Evolutionary conservation across 1,284 basidiomycete genomes (phyloP), one percentile per base, ranked within the genome.

Genomic region (Trametes pubescens): DNA sequence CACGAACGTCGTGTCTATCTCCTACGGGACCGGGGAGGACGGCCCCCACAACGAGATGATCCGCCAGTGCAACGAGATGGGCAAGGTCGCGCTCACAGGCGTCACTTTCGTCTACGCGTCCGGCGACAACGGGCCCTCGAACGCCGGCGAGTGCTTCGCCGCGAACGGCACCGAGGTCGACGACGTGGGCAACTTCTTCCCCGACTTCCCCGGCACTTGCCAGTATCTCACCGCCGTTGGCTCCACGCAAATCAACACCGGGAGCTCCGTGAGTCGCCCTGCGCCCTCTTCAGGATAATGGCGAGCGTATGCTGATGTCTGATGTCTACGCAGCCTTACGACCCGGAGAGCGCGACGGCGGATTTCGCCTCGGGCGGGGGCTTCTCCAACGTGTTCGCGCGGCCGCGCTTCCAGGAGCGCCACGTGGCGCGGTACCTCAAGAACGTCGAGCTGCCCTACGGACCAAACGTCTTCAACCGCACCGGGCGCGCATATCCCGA

Each of bases 41-140:
- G 77, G 78, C 13, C 79, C 81, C 0, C 56, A 76, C 2, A 69
- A 71, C 22, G 85, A 82, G 71, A 78, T 83, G 11, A 71, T 75
- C 47, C 74, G 85, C 38, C 86, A 88, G 69, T 88, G 86, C 65
- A 71, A 72, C 18, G 86, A 89, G 68, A 87, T 87, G 67, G 87
- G 72, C 56, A 79, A 69, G 64, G 64, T 63, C 22, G 14, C 24
- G 69, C 68, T 82, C 18, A 76, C 79, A 75, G 82, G 81, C 46
- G 60, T 82, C 6, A 84, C 86, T 2, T 64, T 88, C 4, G 69
- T 88, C 37, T 87, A 78, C 66, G 80, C 80, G 47, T 83, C 82
- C 13, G 86, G 85, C 0, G 85, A 73, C 58, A 13, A 54, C 37
- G 52, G 52, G 14, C 22, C 38, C 10, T 54, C 52, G 1, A 24